Conservation (phyloP, 1,284 basidiomycete genomes). For the Pseudomicrostroma phylloplanum region DNA sequence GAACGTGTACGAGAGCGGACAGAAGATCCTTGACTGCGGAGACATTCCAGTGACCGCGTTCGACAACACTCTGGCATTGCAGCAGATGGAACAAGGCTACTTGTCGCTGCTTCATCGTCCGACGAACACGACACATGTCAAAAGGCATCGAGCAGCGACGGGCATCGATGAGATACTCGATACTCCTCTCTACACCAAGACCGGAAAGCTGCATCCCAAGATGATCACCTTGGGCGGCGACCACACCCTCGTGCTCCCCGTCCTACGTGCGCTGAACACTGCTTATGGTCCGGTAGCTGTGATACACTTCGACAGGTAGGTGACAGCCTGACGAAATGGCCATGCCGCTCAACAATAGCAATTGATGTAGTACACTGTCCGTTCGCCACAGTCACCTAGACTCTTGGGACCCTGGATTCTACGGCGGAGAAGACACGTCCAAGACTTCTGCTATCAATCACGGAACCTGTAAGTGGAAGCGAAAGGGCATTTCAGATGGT, state of each 20-base stretch:
- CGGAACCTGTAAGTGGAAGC: slow-evolving; percentile 26
- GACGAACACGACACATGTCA: slow-evolving; percentile 18
- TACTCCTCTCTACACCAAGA: slow-evolving; percentile 13
- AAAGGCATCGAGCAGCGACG: slow-evolving; percentile 17
- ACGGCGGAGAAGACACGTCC: slow-evolving; percentile 19
- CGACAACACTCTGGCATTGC: slow-evolving; percentile 25
- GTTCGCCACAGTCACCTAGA: slow-evolving; percentile 48
- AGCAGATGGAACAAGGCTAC: slow-evolving; percentile 29
- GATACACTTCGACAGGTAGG: slow-evolving; percentile 51
- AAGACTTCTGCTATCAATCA: slow-evolving; percentile 42
- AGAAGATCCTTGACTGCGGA: slow-evolving; percentile 66
- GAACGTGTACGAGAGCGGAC: slow-evolving; percentile 61
- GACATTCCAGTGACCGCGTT: slow-evolving; percentile 64
- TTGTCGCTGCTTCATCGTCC: slow-evolving; percentile 2
- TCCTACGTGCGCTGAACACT: slow-evolving; percentile 51
- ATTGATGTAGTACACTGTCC: no score
- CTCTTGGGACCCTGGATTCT: slow-evolving; percentile 61
- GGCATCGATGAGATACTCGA: not conserved
- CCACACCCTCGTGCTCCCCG: slow-evolving; percentile 55
- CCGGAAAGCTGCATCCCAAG: slow-evolving; percentile 42
- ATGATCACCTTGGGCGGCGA: slow-evolving; percentile 54
- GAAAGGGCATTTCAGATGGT: no score
- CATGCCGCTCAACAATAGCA: no score
- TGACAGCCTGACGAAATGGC: no score
- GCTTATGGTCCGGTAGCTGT: slow-evolving; percentile 53